Base-by-base conservation (phyloP, 2,329 filamentous ascomycete genomes). In the Colletotrichum filicis region DNA sequence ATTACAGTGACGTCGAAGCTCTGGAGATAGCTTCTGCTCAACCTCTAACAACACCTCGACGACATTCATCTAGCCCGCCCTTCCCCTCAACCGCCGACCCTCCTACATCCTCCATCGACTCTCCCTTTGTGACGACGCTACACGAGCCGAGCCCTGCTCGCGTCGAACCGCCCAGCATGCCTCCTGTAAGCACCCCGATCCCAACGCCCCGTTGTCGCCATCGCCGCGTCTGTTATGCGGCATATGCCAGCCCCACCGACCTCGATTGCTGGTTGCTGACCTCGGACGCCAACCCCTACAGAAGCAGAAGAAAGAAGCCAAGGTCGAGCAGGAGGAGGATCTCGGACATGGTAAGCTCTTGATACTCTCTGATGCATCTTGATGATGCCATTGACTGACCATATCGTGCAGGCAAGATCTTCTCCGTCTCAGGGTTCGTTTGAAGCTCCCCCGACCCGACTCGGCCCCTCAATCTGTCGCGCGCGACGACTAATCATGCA, bases 361-460 rank as follows among this genome's bases (percentile, higher is more conserved):
- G 60, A 35, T 28, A 55, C 19, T 49, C 63, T 64, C 4, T 28
- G 12, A 26, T 26, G 11, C 16, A 52, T 49, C 12, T 55, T 30
- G 37, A 58, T 49, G 30, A 63, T 60, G 57, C n/a, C 61, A 58
- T 59, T 42, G 58, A 60, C 71, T 63, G 56, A 66, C 67, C 49
- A 30, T 61, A 28, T 71, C 32, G 19, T 74, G 24, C 76, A 90
- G 88, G 88, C 87, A 90, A 89, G 85, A 89, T 90, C 83, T 90
- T 86, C 83, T 90, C 88, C 81, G 84, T 90, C 77, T 90, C 88
- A 76, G 92, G 92, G 88, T 90, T 78, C 82, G 87, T 88, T 76
- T 74, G 73, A 76, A 74, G 60, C 74, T 73, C 72, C 75, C 71
- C 32, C 63, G 64, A 65, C 56, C 65, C 49, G 62, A 61, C 37